phyloP scores from a whole-genome alignment of 805 yeast genomes.

The Blastobotrys mokoenaii region DNA sequence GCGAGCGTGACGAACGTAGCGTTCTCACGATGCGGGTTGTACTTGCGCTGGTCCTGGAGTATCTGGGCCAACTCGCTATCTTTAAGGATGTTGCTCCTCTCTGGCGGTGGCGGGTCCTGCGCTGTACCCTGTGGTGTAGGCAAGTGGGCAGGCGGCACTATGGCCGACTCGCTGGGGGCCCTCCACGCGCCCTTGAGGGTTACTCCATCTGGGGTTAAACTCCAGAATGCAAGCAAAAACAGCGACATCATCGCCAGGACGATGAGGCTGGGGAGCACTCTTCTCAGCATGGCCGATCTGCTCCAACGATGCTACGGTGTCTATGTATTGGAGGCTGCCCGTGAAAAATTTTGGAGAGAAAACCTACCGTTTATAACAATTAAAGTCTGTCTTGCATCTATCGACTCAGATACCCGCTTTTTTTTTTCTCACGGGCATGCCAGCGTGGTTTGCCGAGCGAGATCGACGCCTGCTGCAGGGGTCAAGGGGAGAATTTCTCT shows the following conservation, averaged over 20 bases:
- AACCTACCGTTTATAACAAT: background rate
- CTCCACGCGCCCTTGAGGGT: background rate
- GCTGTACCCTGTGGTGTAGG: no score
- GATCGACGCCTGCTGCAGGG: no score
- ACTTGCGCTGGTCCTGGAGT: no score
- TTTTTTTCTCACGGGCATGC: no score
- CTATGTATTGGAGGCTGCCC: background rate
- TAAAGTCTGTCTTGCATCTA: no score
- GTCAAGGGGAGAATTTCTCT: no score
- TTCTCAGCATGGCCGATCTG: background rate
- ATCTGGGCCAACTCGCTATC: no score
- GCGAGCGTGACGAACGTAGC: slow-evolving; percentile 81
- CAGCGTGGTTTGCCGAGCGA: no score
- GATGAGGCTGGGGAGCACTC: background rate
- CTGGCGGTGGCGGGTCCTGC: no score
- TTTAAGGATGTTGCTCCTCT: no score
- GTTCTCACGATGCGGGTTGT: slow-evolving; percentile 31
- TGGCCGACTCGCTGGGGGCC: background rate
- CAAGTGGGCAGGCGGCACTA: no score
- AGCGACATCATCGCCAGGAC: background rate
- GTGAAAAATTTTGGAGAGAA: background rate
- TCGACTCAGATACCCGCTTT: no score
- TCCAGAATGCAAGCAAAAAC: background rate
- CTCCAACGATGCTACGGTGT: background rate
- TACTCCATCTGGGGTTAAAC: background rate